Base-by-base conservation (phyloP, 2,329 filamentous ascomycete species). In the Ascomycota sp. region DNA sequence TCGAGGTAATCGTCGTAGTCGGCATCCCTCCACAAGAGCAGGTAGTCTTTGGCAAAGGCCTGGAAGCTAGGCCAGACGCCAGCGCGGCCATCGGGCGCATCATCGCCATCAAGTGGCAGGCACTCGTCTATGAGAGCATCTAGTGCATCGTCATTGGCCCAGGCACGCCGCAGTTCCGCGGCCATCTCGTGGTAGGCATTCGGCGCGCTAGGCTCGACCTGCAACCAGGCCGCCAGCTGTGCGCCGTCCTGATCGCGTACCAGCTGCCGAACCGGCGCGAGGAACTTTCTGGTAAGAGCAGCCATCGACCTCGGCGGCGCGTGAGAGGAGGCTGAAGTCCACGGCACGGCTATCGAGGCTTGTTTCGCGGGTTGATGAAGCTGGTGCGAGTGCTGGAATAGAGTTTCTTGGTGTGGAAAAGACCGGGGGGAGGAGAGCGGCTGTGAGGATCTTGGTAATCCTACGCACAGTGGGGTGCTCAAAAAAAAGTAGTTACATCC, bases 1-100 rank as follows among this genome's bases (percentile, higher is more conserved):
- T 69, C 65, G 20, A 86, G 54, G 25, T 89, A 55, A 43, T 91
- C 75, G 9, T 73, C 67, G 29, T 78, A 72, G 42, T 91, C 65
- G 21, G 86, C 73, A 43, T 91, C 80, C 32, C 83, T 62, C 59
- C 86, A 69, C 42, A 85, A 92, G 27, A 66, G 59, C 38, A 93
- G 61, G 44, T 91, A 94, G 29, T 81, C 71, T 41, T 71, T 76
- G 49, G 91, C 69, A 44, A 93, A 91, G 3, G 70, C 65, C 29
- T 76, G 60, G 46, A 93, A 82, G 1, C 76, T 69, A 0, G 71
- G 68, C 81, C 82, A 92, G 0, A 65, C 61, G 7, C 74, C 65
- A 25, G 65, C 71, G 36, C 67, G 61, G 1, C 71, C 74, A 30
- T 77, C 69, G 0, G 61, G 57, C 2, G 69, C 63, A 25, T 76